Conservation (phyloP, 768 basidiomycete species). For the Ramaria rubella region DNA sequence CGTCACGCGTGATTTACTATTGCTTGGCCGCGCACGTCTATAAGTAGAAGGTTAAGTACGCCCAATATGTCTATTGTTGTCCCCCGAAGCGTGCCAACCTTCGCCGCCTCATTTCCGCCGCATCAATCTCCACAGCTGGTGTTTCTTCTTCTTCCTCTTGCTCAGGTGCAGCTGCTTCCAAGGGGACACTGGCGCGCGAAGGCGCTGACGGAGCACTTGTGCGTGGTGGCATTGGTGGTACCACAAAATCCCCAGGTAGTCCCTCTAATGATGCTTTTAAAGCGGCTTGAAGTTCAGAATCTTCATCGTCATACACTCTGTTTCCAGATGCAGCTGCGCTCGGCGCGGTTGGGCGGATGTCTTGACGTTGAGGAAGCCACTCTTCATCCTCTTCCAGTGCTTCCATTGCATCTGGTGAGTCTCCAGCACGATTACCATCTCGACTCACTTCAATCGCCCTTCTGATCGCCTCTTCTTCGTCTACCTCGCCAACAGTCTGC, state of each 20-base stretch:
- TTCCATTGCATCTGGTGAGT: constrained; percentile 13
- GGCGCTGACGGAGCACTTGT: constrained; percentile 9
- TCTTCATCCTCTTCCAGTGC: constrained; percentile 14
- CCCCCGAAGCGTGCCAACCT: constrained; percentile 60
- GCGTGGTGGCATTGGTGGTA: constrained; percentile 24
- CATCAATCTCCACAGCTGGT: constrained; percentile 33
- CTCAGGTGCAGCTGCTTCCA: constrained; percentile 8
- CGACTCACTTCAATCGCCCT: constrained; percentile 56
- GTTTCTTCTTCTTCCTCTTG: constrained; percentile 23
- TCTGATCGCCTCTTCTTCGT: constrained; percentile 50
- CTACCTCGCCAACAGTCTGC: constrained; percentile 14
- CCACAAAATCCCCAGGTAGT: constrained; percentile 44
- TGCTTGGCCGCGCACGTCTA: too few species aligned
- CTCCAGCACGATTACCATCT: constrained; percentile 29
- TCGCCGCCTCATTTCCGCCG: constrained; percentile 64
- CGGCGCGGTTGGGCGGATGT: not conserved
- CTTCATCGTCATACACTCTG: constrained; percentile 78
- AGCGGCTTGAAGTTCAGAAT: constrained; percentile 82
- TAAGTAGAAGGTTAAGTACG: not conserved
- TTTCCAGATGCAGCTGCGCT: constrained; percentile 17
- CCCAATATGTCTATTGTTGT: constrained; percentile 17
- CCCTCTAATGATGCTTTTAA: constrained; percentile 73
- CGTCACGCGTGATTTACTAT: too few species aligned
- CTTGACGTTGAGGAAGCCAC: constrained; percentile 9
- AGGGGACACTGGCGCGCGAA: not conserved